phyloP scores from a whole-genome alignment of 805 yeast genomes.

The Teunomyces stri region DNA sequence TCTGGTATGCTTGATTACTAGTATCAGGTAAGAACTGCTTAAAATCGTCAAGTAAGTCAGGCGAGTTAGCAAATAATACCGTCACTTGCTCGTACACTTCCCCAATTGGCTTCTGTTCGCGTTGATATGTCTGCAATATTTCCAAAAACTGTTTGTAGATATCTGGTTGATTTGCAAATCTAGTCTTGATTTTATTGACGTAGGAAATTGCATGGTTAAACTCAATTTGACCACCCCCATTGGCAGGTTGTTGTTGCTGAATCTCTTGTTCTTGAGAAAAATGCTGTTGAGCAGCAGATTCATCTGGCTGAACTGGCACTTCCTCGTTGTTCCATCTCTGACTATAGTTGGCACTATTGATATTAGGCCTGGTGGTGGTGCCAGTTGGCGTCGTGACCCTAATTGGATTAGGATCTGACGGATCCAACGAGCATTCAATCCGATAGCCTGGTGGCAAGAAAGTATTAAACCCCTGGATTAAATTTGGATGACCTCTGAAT shows the following conservation, averaged over 20 bases:
- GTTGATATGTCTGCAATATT: slow-evolving; percentile 92
- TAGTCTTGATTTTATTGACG: slow-evolving; percentile 92
- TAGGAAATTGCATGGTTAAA: slow-evolving; percentile 96
- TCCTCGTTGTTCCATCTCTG: slow-evolving; percentile 28
- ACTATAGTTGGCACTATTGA: slow-evolving; percentile 20
- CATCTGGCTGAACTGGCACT: slow-evolving; percentile 6
- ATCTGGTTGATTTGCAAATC: slow-evolving; percentile 92
- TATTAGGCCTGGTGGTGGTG: slow-evolving; percentile 68
- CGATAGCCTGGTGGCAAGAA: slow-evolving; percentile 95
- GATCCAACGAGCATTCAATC: slow-evolving; percentile 86
- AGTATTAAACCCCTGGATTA: slow-evolving; percentile 97
- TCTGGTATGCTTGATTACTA: slow-evolving; percentile 35
- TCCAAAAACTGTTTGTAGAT: slow-evolving; percentile 93
- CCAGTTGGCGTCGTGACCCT: slow-evolving; percentile 96
- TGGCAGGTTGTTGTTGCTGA: slow-evolving; percentile 22
- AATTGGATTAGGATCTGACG: slow-evolving; percentile 87
- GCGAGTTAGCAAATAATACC: slow-evolving; percentile 83
- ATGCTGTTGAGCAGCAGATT: slow-evolving; percentile 15
- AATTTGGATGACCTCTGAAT: slow-evolving; percentile 88
- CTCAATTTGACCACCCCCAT: slow-evolving; percentile 74
- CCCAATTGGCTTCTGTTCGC: slow-evolving; percentile 91
- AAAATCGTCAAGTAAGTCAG: slow-evolving; percentile 91
- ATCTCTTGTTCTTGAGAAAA: slow-evolving; percentile 17
- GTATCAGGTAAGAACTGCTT: slow-evolving; percentile 93
- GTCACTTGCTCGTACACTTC: slow-evolving; percentile 96